Base-by-base conservation (phyloP, 495 filamentous ascomycete genomes). In the Talaromyces liani region DNA sequence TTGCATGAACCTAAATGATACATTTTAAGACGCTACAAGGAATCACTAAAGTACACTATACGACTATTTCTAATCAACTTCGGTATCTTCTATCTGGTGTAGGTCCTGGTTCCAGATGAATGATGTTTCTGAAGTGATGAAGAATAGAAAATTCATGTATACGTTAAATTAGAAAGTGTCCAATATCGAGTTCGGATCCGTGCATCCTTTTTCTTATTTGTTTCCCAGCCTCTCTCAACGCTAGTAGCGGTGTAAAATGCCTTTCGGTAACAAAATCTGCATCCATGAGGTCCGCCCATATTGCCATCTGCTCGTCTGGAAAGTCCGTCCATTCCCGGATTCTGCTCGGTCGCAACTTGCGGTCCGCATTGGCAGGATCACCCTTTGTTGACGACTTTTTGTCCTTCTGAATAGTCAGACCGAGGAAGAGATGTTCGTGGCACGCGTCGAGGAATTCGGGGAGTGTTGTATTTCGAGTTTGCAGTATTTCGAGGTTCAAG, bases 401-500 rank as follows among this genome's bases (percentile, higher is more conserved):
- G 39, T 68, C 64, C 51, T 33, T 45, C 55, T 68, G 55, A 55
- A 68, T 39, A 45, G n/a, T 45, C 20, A 68, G 64, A 49, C 27
- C 41, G 16, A 63, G 61, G 45, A 64, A 62, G 9, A 66, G 49
- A 49, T 65, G 45, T 29, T 66, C 60, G 29, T 68, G 66, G 27
- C 58, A 65, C 25, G 55, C 61, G 33, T 68, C 39, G 10, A 68
- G 58, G 22, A 68, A 66, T 58, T 63, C 59, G 49, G 53, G 61
- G 7, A 68, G 58, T 24, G 41, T 63, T 9, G 57, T 68, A 29
- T 68, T 64, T 14, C 6, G 39, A 49, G 59, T 61, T 51, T 61
- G 59, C 20, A 25, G 59, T 31, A 1, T 27, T 49, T 61, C 39
- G 0, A 7, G 6, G 59, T 61, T 7, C 10, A 61, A 10, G 10